These are phyloP conservation scores for Citeromyces siamensis DNA, from an alignment of 1,139 yeast genomes.

Conservation along the genomic window DNA sequence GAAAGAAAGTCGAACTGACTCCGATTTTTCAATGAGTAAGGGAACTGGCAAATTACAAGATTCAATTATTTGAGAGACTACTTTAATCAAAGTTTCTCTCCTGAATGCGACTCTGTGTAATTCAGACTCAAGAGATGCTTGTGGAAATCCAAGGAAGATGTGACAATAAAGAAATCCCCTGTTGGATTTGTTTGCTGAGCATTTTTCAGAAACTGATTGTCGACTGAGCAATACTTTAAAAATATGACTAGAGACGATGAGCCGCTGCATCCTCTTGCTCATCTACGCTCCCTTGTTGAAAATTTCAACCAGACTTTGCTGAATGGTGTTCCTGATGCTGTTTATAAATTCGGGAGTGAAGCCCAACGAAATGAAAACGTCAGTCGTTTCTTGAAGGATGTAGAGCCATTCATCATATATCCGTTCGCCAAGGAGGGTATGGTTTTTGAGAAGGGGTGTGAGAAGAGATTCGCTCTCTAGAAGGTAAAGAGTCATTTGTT, in stretches of 20 bases:
- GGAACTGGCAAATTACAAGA: too few relatives aligned
- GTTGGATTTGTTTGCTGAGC: not conserved
- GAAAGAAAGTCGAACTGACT: not conserved
- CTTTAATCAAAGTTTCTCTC: not conserved
- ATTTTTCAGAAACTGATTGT: not conserved
- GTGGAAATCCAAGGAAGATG: not conserved
- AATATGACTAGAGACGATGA: not conserved
- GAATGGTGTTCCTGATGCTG: not conserved
- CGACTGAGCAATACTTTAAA: not conserved
- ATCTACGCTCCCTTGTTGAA: not conserved
- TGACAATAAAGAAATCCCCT: not conserved
- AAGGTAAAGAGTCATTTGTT: not conserved
- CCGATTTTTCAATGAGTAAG: not conserved
- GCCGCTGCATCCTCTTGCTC: not conserved
- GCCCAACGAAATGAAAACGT: not conserved
- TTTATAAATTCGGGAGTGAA: not conserved
- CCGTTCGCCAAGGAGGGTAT: conserved; percentile 1
- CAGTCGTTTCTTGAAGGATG: not conserved
- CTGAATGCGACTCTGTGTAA: not conserved
- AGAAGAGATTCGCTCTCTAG: not conserved
- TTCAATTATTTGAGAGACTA: not conserved
- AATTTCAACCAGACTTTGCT: not conserved
- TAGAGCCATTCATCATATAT: not conserved
- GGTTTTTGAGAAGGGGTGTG: not conserved
- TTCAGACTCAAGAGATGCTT: conserved; percentile 2